Evolutionary conservation across 106 monocot genomes (phyloP), one percentile per base, ranked within the genome.

Genomic region (Acanthochlamys bracteata): DNA sequence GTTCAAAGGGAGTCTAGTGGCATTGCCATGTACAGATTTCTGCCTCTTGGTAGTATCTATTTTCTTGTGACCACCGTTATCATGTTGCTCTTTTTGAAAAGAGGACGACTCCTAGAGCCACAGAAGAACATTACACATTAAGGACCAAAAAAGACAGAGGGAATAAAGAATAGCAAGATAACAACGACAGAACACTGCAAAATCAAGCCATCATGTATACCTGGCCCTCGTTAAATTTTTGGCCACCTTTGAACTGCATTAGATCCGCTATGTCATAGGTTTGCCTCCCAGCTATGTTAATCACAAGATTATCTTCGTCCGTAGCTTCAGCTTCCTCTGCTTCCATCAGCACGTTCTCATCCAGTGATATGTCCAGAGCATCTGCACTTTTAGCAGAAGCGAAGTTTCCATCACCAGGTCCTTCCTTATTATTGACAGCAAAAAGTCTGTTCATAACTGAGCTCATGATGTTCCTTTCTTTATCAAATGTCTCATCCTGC

Each of bases 361-460:
- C 33, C 11, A 14, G 46, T 57, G 49, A 47, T 13, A 57, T 2
- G 20, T 53, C 64, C n/a, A 46, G 51, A 42, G 10, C 20, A 0
- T 67, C 45, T 40, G 46, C 43, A 20, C 55, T 27, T 25, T 19
- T 42, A 66, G 23, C 54, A 12, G 33, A 19, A 22, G 39, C 60
- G 53, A n/a, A 14, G 20, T 59, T 57, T 66, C 25, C 55, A 42
- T 56, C 67, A 56, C 24, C 39, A 68, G 39, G 41, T 21, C 13
- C 39, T 46, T 71, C 62, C 54, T 53, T 57, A 41, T 23, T 63
- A 54, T 82, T 83, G 70, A 74, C 81, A 49, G 61, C 56, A 27
- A 93, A 66, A 40, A 98, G 65, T 62, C 75, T 98, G 55, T 71
- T 77, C 90, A 98, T 80, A 51, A 92, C 98, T 68, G 69, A 69